These are phyloP conservation scores for Nothophoma quercina DNA, from an alignment of 2,329 filamentous ascomycete genomes.

Conservation along the genomic window DNA sequence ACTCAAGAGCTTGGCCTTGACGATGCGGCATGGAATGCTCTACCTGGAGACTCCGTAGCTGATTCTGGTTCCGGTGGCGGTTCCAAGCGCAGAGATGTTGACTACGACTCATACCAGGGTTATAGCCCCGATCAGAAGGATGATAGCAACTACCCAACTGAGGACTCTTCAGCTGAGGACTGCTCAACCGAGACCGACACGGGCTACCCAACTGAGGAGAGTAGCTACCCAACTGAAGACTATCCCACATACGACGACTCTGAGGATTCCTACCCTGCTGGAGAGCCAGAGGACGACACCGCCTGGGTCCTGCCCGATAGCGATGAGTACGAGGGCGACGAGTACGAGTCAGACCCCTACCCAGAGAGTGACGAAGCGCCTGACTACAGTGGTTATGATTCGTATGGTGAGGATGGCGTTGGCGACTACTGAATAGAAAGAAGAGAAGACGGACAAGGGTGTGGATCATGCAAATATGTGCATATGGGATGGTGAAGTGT, in stretches of 20 bases:
- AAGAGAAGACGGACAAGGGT: no score
- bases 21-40: conserved; percentile 4
- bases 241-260: not conserved
- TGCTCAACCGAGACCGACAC: no score
- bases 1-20: not conserved
- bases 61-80: not conserved
- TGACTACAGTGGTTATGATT: not conserved
- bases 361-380: not conserved
- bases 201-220: no score
- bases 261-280: not conserved
- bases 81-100: not conserved
- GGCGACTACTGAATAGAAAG: conserved; percentile 3
- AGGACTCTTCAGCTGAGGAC: no score
- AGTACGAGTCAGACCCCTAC: not conserved
- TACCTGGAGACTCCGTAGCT: conserved; percentile 3
- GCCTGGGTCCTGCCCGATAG: conserved; percentile 1
- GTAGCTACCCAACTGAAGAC: no score
- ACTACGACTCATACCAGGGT: not conserved
- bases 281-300: not conserved
- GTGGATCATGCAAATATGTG: no score
- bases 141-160: not conserved
- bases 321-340: conserved; percentile 6
- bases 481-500: no score
- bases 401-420: conserved; percentile 1
- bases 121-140: not conserved